phyloP scores from a whole-genome alignment of 768 basidiomycete genomes.

The Sarcomyxa edulis region DNA sequence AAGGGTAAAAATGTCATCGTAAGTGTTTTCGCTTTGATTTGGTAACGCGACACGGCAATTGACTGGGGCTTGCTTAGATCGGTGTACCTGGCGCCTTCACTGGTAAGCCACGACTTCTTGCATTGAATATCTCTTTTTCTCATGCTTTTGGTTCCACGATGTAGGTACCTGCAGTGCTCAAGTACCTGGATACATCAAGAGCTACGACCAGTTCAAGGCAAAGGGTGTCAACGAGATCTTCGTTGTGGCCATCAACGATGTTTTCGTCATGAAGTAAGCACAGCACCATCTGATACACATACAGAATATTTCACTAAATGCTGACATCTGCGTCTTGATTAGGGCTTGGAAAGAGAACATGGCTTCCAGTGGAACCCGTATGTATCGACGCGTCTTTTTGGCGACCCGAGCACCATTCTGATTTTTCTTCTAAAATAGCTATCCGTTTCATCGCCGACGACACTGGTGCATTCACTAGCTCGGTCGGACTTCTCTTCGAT shows the following conservation, averaged over 20 bases:
- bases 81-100: conserved; percentile 79
- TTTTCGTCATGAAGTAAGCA: conserved; percentile 59
- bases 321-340: not conserved
- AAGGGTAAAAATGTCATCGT: conserved; percentile 64
- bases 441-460: conserved; percentile 69
- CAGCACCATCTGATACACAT: not conserved
- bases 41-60: not conserved
- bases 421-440: conserved; percentile 22
- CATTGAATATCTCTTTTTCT: no score
- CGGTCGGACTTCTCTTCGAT: conserved; percentile 57
- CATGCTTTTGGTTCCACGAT: no score
- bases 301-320: not conserved
- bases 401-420: no score
- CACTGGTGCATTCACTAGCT: conserved; percentile 47
- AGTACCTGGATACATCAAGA: conserved; percentile 57
- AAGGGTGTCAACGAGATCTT: conserved; percentile 73
- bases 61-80: conserved; percentile 44
- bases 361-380: conserved; percentile 52
- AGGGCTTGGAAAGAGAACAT: conserved; percentile 68
- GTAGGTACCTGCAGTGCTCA: conserved; percentile 68
- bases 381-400: no score
- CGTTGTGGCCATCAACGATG: conserved; percentile 75
- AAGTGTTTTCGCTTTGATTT: conserved; percentile 14
- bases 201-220: conserved; percentile 64
- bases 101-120: no score